Evolutionary conservation across 129 eudicot genomes (phyloP), one percentile per base, ranked within the genome.

Genomic region (Apium graveolens): DNA sequence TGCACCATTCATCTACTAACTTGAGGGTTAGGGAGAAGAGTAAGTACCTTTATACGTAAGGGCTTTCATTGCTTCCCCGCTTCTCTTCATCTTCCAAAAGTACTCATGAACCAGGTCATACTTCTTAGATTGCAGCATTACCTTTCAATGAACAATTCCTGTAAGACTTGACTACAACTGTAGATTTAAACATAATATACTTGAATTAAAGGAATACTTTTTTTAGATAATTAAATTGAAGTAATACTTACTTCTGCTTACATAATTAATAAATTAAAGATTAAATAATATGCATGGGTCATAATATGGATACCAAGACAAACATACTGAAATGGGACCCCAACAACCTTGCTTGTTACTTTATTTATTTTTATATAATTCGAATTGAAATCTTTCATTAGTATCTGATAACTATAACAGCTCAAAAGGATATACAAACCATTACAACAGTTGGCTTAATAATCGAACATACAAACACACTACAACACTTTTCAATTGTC

Each of bases 101-200:
- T 84, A 85, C 76, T 90, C 88, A 70, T 95, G 89, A 74, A 95
- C 98, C 75, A 86, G 91, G 57, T 91, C 87, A 79, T 88, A 95
- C 81, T 95, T 91, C 73, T 92, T 89, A 31, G 92, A 90, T 65
- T 91, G 88, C 83, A 95, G 82, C 98, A 95, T 95, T 51, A 94
- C 98, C 98, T 94, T 84, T 85, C 39, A 80, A 83, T 68, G 83
- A 85, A 78, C 24, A 81, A 44, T 73, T 81, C 84, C 31, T 48
- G 77, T 87, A 77, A 86, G 83, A 37, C 69, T 83, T 48, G 72
- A 74, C 79, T 77, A 80, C 75, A 74, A 49, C 51, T 69, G 26
- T 32, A 26, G 35, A 24, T 74, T 51, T 34, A 76, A 74, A 74
- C 43, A 80, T 24, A 73, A 55, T 32, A 12, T 71, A 69, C 35